phyloP scores from a whole-genome alignment of 2,329 filamentous ascomycete genomes.

The Claviceps capensis region DNA sequence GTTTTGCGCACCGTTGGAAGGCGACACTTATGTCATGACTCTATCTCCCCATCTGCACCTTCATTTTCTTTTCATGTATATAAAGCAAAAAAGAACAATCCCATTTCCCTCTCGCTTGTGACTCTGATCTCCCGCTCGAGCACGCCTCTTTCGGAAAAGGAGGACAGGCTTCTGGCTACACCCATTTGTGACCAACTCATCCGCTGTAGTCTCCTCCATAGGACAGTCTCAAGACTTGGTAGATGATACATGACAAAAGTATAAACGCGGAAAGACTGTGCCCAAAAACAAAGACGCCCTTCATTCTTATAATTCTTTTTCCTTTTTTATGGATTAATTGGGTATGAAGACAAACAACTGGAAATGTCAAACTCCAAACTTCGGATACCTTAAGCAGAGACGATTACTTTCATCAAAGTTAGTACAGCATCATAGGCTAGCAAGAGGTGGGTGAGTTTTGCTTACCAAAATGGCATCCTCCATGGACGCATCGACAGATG shows the following conservation, averaged over 20 bases:
- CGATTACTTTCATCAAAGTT: conserved; percentile 1
- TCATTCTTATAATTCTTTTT: not conserved
- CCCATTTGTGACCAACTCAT: not conserved
- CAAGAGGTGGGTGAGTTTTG: not conserved
- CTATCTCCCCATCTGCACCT: not conserved
- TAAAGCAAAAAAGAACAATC: not conserved
- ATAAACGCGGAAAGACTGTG: not conserved
- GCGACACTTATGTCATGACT: not conserved
- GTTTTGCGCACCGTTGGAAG: not conserved
- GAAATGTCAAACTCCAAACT: not conserved
- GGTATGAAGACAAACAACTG: conserved; percentile 3
- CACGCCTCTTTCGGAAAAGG: not conserved
- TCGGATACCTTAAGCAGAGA: not conserved
- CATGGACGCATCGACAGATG: conserved; percentile 46
- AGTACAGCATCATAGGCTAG: not conserved
- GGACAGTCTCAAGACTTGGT: not conserved
- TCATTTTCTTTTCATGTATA: not conserved
- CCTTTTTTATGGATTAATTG: conserved; percentile 2
- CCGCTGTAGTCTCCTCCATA: not conserved
- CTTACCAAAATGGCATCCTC: conserved; percentile 47
- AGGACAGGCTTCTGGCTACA: not conserved
- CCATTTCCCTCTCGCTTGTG: not conserved
- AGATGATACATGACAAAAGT: not conserved
- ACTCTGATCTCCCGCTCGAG: not conserved
- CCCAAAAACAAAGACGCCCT: not conserved